phyloP scores from a whole-genome alignment of 2,329 filamentous ascomycete species.

The Penicillium crustosum region DNA sequence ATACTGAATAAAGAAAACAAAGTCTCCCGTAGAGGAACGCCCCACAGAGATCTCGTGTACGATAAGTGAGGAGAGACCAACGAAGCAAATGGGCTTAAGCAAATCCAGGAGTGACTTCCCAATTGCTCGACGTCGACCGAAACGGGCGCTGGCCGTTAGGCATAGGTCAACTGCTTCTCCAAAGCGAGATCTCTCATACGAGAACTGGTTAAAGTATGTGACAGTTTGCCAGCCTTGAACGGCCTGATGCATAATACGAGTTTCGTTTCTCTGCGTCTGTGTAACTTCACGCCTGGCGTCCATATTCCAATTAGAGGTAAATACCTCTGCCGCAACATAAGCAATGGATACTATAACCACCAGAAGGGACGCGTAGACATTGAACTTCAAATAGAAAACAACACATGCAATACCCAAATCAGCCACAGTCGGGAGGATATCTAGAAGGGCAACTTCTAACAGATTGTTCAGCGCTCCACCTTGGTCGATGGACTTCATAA shows the following conservation, averaged over 20 bases:
- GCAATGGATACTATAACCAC: constrained; percentile 47
- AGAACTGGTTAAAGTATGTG: constrained; percentile 55
- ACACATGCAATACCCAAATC: constrained; percentile 30
- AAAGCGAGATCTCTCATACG: constrained; percentile 54
- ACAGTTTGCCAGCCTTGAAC: constrained; percentile 61
- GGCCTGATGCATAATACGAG: constrained; percentile 57
- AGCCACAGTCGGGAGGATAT: constrained; percentile 59
- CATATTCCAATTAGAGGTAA: constrained; percentile 40
- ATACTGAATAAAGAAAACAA: constrained; percentile 64
- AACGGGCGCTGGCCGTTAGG: background rate
- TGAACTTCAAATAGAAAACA: constrained; percentile 61
- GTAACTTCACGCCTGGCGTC: constrained; percentile 37
- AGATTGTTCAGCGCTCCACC: constrained; percentile 60
- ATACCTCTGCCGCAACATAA: constrained; percentile 52
- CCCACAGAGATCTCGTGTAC: constrained; percentile 53
- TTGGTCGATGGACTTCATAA: constrained; percentile 64
- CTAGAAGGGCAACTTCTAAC: constrained; percentile 59
- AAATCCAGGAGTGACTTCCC: constrained; percentile 28
- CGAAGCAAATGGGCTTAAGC: constrained; percentile 49
- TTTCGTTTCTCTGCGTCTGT: constrained; percentile 50
- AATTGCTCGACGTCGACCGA: constrained; percentile 4
- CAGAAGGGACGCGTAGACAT: constrained; percentile 56
- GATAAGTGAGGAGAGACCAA: constrained; percentile 49
- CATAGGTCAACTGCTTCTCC: constrained; percentile 8
- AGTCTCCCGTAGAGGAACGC: constrained; percentile 54